Evolutionary conservation across 2,329 filamentous ascomycete species (phyloP).

Genomic region (Phyllosticta paracitricarpa): DNA sequence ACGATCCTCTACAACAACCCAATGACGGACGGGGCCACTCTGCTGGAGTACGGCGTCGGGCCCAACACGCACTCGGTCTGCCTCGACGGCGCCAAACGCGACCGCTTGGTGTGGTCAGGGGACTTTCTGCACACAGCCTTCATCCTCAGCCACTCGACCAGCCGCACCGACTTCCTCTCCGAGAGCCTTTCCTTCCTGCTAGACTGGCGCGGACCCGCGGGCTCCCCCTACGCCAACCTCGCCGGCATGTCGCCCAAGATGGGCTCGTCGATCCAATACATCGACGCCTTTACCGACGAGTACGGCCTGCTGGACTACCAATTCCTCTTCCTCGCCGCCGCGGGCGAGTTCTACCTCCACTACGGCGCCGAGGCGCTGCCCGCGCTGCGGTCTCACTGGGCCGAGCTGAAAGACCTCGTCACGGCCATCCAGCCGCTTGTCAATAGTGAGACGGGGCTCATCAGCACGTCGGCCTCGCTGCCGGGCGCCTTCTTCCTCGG

Average conservation of each 20-base stretch:
- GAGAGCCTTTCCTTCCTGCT: slow-evolving; percentile 27
- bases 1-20: slow-evolving; percentile 24
- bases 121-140: slow-evolving; percentile 34
- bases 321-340: slow-evolving; percentile 19
- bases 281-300: slow-evolving; percentile 1
- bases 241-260: slow-evolving; percentile 12
- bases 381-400: slow-evolving; percentile 16
- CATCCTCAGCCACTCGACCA: slow-evolving; percentile 28
- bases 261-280: slow-evolving; percentile 9
- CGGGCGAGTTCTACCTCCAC: slow-evolving; percentile 20
- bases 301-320: slow-evolving; percentile 22
- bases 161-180: slow-evolving; percentile 24
- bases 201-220: slow-evolving; percentile 14
- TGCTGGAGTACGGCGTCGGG: slow-evolving; percentile 30
- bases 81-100: slow-evolving; percentile 34
- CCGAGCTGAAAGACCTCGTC: slow-evolving; percentile 17
- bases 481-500: slow-evolving; percentile 18
- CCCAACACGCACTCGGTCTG: slow-evolving; percentile 28
- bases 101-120: slow-evolving; percentile 33
- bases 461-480: slow-evolving; percentile 13
- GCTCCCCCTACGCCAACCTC: slow-evolving; percentile 9
- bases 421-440: slow-evolving; percentile 17
- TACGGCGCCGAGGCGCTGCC: slow-evolving; percentile 13
- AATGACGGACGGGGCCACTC: slow-evolving; percentile 16
- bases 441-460: slow-evolving; percentile 19